phyloP scores from a whole-genome alignment of 805 yeast genomes.

The Candida schatavii region DNA sequence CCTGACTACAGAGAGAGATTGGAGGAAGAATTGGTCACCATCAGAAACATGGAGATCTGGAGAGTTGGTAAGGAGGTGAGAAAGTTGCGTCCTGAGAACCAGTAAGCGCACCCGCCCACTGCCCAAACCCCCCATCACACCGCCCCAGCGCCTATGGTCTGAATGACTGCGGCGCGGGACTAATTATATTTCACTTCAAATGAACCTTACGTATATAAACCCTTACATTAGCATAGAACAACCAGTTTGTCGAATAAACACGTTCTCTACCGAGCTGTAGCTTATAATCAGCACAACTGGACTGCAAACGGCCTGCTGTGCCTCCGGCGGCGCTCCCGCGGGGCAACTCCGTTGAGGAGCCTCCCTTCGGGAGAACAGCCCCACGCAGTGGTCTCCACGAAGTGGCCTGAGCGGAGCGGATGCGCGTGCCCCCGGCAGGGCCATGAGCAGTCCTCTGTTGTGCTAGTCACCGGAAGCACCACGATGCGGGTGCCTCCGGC shows the following conservation, averaged over 20 bases:
- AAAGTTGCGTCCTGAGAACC: constrained; percentile 99
- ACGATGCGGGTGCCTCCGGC: no score
- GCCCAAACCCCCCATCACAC: not conserved
- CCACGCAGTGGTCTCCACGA: not conserved
- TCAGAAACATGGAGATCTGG: constrained; percentile 99
- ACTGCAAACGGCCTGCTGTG: no score
- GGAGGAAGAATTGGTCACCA: constrained; percentile 87
- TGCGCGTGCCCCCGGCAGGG: no score
- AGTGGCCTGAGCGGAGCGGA: not conserved
- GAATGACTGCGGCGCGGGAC: constrained; percentile 5
- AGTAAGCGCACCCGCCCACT: constrained; percentile 44
- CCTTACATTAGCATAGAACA: constrained; percentile 25
- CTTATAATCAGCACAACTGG: no score
- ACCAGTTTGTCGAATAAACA: constrained; percentile 47
- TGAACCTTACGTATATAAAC: constrained; percentile 2
- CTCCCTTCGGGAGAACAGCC: not conserved
- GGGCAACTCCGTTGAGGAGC: not conserved
- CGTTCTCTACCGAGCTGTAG: constrained; percentile 14
- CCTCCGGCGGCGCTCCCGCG: no score
- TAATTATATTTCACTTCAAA: constrained; percentile 9
- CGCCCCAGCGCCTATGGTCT: constrained; percentile 12
- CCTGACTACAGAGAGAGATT: constrained; percentile 96
- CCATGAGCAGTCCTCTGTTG: no score
- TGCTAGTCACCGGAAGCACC: no score
- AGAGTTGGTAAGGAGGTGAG: constrained; percentile 99